Base-by-base conservation (phyloP, 1,284 basidiomycete species). In the Puccinia polysora region DNA sequence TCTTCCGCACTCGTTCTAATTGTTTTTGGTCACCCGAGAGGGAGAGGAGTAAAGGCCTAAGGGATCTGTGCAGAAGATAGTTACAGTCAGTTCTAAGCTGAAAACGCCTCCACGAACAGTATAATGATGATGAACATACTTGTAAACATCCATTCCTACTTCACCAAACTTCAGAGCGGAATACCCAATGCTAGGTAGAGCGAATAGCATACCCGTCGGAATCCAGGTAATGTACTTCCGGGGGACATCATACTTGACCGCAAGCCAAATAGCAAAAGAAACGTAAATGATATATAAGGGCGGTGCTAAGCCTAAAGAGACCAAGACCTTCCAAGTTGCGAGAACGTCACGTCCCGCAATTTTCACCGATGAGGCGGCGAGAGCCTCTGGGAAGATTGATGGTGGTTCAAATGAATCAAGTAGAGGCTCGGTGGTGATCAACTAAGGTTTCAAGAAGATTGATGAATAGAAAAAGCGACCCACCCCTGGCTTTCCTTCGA, bases 131-230 rank as follows among this genome's bases (percentile, higher is more conserved):
- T 23, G 50, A n/a, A 77, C 77, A 68, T 62, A 96, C 91, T 98
- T 99, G 75, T 96, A 85, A 40, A 99, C 93, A 79, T 99, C 96
- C 86, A 97, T 89, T 43, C 96, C 96, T 20, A 95, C 96, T 81
- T 99, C 96, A 56, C 95, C 95, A 79, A 98, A 98, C 81, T 97
- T 97, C 75, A 99, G 85, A 10, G 95, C 91, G 7, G 92, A 92
- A 79, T 90, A 93, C 63, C 90, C 94, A 82, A 97, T 89, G 78
- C 89, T 86, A 6, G 96, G 96, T 47, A 98, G 81, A 1, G 86
- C 83, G 20, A 85, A 82, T 74, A 92, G 84, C 70, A 92, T 86
- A 45, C 91, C 81, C 75, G 95, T 83, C 0, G 96, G 95, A 7
- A 91, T 89, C 81, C 85, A 86, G 52, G 91, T 81, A 74, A 84